A percentile compares a stretch with the other conserved stretches of the same genome.
phyloP scores from a whole-genome alignment of 225 moss, liverwort and hornwort genomes.

The Sphagnum tenellum region DNA sequence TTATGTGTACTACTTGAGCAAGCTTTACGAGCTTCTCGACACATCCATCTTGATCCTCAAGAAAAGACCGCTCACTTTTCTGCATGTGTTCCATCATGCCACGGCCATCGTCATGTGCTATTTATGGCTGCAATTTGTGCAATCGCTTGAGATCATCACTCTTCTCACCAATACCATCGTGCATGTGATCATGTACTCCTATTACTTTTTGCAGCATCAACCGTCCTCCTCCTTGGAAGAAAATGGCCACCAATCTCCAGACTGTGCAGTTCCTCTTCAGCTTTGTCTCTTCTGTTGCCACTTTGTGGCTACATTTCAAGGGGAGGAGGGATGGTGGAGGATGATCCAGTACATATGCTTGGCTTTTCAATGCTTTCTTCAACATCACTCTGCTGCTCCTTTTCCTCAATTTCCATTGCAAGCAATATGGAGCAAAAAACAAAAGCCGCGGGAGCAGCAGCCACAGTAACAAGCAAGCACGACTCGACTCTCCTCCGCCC shows the following conservation, averaged over 20 bases:
- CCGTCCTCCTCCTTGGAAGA: conserved; percentile 80
- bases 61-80: conserved; percentile 64
- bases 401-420: conserved; percentile 74
- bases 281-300: conserved; percentile 61
- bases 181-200: conserved; percentile 89
- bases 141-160: conserved; percentile 84
- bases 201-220: conserved; percentile 88
- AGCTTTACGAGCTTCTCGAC: conserved; percentile 79
- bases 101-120: conserved; percentile 87
- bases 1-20: conserved; percentile 94
- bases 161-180: conserved; percentile 89
- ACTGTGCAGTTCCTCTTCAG: conserved; percentile 86
- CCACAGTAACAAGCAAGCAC: conserved; percentile 28
- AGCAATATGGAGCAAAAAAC: conserved; percentile 50
- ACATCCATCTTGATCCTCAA: conserved; percentile 61
- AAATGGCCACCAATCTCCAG: conserved; percentile 70
- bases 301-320: conserved; percentile 66
- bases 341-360: conserved; percentile 79
- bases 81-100: conserved; percentile 88
- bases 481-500: too few relatives aligned
- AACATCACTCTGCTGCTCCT: conserved; percentile 60
- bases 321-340: conserved; percentile 24
- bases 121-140: conserved; percentile 81
- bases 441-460: conserved; percentile 24
- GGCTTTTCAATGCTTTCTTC: conserved; percentile 71